These are phyloP conservation scores for Russula griseocarnosa DNA, from an alignment of 768 basidiomycete genomes.

Conservation along the genomic window DNA sequence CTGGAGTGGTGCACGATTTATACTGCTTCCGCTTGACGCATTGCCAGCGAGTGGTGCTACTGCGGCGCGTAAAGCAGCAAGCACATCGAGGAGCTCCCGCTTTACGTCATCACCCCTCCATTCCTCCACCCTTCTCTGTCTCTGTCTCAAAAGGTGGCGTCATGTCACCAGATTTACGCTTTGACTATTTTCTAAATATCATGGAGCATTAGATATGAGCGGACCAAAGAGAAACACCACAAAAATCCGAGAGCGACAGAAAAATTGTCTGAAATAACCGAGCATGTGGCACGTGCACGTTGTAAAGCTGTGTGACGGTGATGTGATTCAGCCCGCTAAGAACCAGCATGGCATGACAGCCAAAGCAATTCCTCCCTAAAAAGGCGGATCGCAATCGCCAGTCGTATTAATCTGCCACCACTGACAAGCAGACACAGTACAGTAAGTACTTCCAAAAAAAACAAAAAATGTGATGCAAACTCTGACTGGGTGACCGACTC, in stretches of 20 bases:
- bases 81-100: background rate
- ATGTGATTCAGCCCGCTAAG: background rate
- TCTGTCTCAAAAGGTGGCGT: background rate
- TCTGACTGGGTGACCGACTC: too few relatives aligned
- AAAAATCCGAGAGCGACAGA: background rate
- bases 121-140: background rate
- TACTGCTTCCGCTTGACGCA: background rate
- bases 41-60: background rate
- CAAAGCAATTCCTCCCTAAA: too few relatives aligned
- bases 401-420: too few relatives aligned
- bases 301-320: background rate
- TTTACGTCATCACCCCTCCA: conserved; percentile 1
- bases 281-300: background rate
- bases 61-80: background rate
- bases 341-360: conserved; percentile 12
- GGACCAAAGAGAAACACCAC: background rate
- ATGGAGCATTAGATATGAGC: background rate
- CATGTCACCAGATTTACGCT: background rate
- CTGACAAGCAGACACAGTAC: too few relatives aligned
- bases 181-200: background rate
- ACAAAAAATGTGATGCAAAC: too few relatives aligned
- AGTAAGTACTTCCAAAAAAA: too few relatives aligned
- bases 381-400: too few relatives aligned
- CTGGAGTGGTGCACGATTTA: conserved; percentile 4
- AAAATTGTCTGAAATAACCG: too few relatives aligned